Evolutionary conservation across 345 rosid species (phyloP), one percentile per base, ranked within the genome.

Genomic region (Dipteronia sinensis): DNA sequence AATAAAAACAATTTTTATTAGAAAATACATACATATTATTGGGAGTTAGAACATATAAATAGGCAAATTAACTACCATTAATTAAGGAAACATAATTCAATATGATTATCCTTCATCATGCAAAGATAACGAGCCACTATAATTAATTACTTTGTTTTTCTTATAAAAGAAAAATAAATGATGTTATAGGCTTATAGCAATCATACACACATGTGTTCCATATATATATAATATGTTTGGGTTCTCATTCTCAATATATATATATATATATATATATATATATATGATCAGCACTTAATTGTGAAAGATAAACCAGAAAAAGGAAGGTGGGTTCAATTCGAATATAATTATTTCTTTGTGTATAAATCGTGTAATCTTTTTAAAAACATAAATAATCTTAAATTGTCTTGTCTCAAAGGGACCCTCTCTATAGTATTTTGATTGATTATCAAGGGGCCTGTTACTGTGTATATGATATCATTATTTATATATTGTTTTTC

Each of bases 351-450:
- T 17, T 15, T 34, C 16, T 13, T 9, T 34, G 10, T 69, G 23
- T 47, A 49, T 3, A 10, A 64, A 29, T 31, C 38, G 0, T 69
- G 22, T 71, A 61, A 76, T 74, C 11, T 31, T 49, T 74, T 13
- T 7, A 55, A 56, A 46, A 63, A 42, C 72, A 69, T 55, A 82
- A 58, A 74, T 82, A 74, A 72, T 78, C 76, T 78, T 46, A 74
- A 27, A 53, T 56, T 77, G 78, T 51, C 62, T 74, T 74, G 81
- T 78, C 78, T 74, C 56, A 47, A 13, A 38, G 73, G 65, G 67
- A 34, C 42, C 40, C 84, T 75, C 46, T 29, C 53, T 6, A 53
- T 16, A 7, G 38, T 34, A 34, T 19, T 58, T 49, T 27, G 62
- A 64, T 46, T 49, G n/a, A 13, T 47, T 17, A 64, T 27, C 46